Base-by-base conservation (phyloP, 768 basidiomycete species). In the Kwoniella dendrophila region DNA sequence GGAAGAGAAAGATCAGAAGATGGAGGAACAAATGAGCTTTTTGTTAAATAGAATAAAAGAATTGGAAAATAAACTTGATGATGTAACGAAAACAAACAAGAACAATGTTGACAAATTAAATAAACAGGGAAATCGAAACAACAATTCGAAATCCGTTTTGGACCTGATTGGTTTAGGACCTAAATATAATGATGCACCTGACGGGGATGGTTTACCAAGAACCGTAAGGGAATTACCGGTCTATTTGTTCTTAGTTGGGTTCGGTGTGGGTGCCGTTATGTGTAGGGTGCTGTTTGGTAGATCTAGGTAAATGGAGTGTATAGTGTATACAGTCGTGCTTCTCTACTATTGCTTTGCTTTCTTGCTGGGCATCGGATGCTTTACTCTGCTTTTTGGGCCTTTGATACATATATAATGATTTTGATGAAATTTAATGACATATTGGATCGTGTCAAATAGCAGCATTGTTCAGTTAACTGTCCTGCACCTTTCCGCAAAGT, bases 261-360 rank as follows among this genome's bases (percentile, higher is more conserved):
- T 75, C n/a, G 74, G 74, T 12, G 71, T 75, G 3, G 74, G 74
- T 1, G 74, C 71, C 5, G 70, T 73, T 0, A 63, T 75, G 58
- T 66, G 71, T 30, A 56, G 67, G 24, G 71, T 71, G 0, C 41
- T 75, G 18, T 66, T 75, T 34, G 57, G 67, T 26, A 61, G 70
- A 50, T 33, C 41, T 22, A 10, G 58, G 44, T 64, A 26, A 54
- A n/a, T n/a, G n/a, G n/a, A n/a, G n/a, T n/a, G n/a, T n/a, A n/a
- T n/a, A n/a, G n/a, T n/a, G n/a, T n/a, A n/a, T n/a, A n/a, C n/a
- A n/a, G n/a, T n/a, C n/a, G n/a, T n/a, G n/a, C n/a, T n/a, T n/a
- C n/a, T n/a, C n/a, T n/a, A n/a, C n/a, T n/a, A n/a, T n/a, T n/a
- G n/a, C n/a, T n/a, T n/a, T n/a, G n/a, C n/a, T n/a, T n/a, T n/a